Base-by-base conservation (phyloP, 805 yeast genomes). In the Candida dajiaensis region DNA sequence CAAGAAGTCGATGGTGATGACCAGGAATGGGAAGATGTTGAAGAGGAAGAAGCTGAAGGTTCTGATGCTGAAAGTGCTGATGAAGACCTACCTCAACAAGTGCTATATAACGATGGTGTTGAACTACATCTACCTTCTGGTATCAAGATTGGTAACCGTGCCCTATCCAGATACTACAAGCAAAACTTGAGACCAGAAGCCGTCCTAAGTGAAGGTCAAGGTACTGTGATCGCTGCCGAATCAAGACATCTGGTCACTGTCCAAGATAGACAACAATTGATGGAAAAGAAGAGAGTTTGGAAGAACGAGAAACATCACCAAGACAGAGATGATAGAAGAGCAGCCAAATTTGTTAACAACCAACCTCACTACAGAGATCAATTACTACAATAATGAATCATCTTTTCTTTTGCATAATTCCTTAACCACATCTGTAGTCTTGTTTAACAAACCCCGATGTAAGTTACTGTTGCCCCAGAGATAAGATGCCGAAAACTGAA, bases 281-380 rank as follows among this genome's bases (percentile, higher is more conserved):
- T 66, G 48, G 69, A 72, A 47, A 73, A 74, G 64, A 75, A 78
- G 76, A 76, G 87, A 61, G 78, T 74, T 11, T 90, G 97, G 96
- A 76, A 73, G 58, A 77, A 72, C 43, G 78, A 69, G 71, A 66
- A 70, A 61, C 71, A 73, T 66, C 71, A 75, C 65, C 71, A 71
- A 67, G 74, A 71, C 59, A 69, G 67, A 56, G 67, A 66, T 51
- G 76, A 68, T 44, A 72, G 73, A 61, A 72, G 84, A 57, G 85
- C 89, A 37, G 82, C 85, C 49, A 88, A 87, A 66, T 81, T 79
- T 63, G 74, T 87, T 67, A 92, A 92, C 66, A 76, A 83, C 74
- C 97, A 94, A 76, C 84, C 87, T 41, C 89, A 92, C 61, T 89
- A 74, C 75, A 78, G 96, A 62, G 96, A 89, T 63, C 86, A 81